Evolutionary conservation across 2,329 filamentous ascomycete species (phyloP).

Genomic region (Aspergillus fumigatiaffinis): DNA sequence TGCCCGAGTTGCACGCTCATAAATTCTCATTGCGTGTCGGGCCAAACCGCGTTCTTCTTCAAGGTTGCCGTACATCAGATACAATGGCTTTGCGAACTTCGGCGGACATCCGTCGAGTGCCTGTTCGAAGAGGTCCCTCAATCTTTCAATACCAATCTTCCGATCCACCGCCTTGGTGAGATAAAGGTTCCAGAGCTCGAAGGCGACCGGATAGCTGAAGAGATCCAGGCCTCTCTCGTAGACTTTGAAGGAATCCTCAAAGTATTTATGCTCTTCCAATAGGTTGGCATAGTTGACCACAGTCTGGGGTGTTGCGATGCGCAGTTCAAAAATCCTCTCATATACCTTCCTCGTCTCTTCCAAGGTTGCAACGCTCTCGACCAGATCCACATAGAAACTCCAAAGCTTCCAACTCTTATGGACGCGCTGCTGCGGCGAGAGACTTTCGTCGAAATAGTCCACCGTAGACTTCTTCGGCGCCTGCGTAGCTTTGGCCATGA

Average conservation of each 20-base stretch:
- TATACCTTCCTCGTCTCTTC: conserved; percentile 94
- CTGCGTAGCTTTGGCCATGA: conserved; percentile 96
- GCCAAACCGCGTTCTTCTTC: conserved; percentile 95
- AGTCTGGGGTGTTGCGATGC: conserved; percentile 95
- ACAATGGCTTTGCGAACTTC: conserved; percentile 92
- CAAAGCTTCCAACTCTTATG: conserved; percentile 99
- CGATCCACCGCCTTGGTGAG: conserved; percentile 95
- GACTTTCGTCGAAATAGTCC: conserved; percentile 96
- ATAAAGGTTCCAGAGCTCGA: conserved; percentile 98
- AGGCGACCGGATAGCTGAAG: conserved; percentile 97
- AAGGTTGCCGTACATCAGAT: conserved; percentile 96
- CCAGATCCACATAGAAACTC: conserved; percentile 98
- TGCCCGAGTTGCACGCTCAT: conserved; percentile 91
- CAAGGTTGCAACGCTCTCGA: conserved; percentile 86
- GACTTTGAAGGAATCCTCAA: conserved; percentile 95
- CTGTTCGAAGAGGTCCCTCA: conserved; percentile 95
- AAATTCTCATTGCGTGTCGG: conserved; percentile 97
- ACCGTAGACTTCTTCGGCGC: conserved; percentile 96
- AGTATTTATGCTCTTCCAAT: conserved; percentile 90
- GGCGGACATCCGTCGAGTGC: conserved; percentile 91
- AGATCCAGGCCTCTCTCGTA: conserved; percentile 94
- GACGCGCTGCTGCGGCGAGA: conserved; percentile 91
- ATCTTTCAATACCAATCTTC: conserved; percentile 88
- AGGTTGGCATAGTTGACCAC: conserved; percentile 98
- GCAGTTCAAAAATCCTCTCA: conserved; percentile 94